Evolutionary conservation across 768 basidiomycete species (phyloP).

Genomic region (Trametes sanguinea): DNA sequence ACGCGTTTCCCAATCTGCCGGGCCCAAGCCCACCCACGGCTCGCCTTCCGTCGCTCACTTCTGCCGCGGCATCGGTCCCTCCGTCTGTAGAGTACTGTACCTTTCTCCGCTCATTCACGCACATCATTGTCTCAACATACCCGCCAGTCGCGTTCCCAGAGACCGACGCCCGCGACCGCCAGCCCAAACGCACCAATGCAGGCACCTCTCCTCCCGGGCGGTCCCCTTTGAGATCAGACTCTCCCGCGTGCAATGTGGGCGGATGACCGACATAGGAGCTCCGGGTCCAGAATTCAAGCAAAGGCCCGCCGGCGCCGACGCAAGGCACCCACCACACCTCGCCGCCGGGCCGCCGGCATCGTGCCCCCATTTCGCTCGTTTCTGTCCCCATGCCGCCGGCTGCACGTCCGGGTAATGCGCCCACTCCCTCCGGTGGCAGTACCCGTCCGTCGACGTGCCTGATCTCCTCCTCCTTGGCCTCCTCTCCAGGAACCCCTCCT

Average conservation of each 20-base stretch:
- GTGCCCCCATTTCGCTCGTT: neutral
- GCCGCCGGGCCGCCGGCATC: slow-evolving; percentile 8
- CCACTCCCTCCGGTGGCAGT: neutral
- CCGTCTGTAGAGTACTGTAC: too few relatives aligned
- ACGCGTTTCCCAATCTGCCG: too few relatives aligned
- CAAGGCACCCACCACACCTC: neutral
- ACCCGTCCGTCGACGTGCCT: neutral
- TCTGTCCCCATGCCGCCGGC: neutral
- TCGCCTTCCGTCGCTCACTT: neutral
- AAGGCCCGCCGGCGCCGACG: slow-evolving; percentile 6
- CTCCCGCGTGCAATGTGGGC: too few relatives aligned
- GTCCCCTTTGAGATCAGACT: too few relatives aligned
- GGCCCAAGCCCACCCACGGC: too few relatives aligned
- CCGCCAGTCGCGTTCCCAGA: too few relatives aligned
- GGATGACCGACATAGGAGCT: slow-evolving; percentile 6
- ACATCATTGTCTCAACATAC: too few relatives aligned
- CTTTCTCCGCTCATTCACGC: too few relatives aligned
- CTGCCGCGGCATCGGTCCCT: neutral
- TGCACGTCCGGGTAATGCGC: neutral
- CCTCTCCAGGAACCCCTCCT: neutral
- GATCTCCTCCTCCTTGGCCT: neutral
- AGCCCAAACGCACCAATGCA: neutral
- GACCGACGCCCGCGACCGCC: too few relatives aligned
- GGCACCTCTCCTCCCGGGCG: neutral
- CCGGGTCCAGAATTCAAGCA: neutral